Evolutionary conservation across 2,329 filamentous ascomycete species (phyloP).

Genomic region (Aplosporella prunicola): DNA sequence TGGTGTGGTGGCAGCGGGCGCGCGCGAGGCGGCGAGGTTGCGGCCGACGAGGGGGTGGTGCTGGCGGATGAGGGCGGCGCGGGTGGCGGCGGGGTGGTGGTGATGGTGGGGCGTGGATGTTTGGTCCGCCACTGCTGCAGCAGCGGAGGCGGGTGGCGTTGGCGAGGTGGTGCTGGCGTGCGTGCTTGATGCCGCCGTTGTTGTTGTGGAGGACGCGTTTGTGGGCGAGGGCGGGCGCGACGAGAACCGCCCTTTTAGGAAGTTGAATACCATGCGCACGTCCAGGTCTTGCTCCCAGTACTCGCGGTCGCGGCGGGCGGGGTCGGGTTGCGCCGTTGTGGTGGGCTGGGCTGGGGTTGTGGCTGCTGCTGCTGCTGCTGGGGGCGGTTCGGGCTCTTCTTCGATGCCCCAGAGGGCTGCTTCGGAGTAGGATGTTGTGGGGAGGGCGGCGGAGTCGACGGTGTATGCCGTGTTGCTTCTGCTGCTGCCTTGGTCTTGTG

Average conservation of each 20-base stretch:
- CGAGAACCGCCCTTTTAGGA: constrained; percentile 29
- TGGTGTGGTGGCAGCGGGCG: not conserved
- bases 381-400: constrained; percentile 41
- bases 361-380: constrained; percentile 23
- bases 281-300: constrained; percentile 95
- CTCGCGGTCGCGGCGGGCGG: constrained; percentile 51
- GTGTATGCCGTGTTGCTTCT: constrained; percentile 18
- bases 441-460: constrained; percentile 14
- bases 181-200: constrained; percentile 5
- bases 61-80: constrained; percentile 75
- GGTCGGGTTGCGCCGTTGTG: constrained; percentile 25
- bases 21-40: constrained; percentile 8
- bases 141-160: constrained; percentile 13
- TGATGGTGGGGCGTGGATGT: constrained; percentile 32
- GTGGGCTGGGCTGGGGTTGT: constrained; percentile 13
- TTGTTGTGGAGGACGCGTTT: constrained; percentile 18
- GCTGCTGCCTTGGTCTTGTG: too few relatives aligned
- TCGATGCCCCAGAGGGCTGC: constrained; percentile 59
- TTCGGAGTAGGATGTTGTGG: constrained; percentile 29
- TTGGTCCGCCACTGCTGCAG: too few relatives aligned
- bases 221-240: constrained; percentile 21
- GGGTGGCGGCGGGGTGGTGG: too few relatives aligned
- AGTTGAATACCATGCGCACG: constrained; percentile 83
- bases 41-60: constrained; percentile 77
- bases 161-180: constrained; percentile 14